Conservation (phyloP, 495 filamentous ascomycete species). For the Xylona heveae region DNA sequence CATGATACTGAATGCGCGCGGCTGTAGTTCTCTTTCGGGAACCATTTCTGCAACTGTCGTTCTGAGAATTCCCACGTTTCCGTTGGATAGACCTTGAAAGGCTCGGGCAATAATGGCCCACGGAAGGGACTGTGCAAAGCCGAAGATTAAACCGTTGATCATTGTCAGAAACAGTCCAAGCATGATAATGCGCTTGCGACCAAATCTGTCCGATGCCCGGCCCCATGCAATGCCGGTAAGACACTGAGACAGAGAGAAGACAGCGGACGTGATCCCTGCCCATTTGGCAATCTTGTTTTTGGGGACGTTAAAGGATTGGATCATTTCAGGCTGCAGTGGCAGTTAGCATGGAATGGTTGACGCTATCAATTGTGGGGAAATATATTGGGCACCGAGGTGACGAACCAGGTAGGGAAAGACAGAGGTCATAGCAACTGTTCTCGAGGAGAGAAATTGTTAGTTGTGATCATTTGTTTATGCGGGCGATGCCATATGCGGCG, state of each 20-base stretch:
- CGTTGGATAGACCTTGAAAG: constrained; percentile 42
- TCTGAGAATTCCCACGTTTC: constrained; percentile 47
- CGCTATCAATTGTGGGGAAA: neutral
- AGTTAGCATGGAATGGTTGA: constrained; percentile 1
- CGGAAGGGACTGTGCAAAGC: constrained; percentile 47
- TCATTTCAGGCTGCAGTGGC: constrained; percentile 51
- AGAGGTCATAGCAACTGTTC: constrained; percentile 49
- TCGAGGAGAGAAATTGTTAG: too few relatives aligned
- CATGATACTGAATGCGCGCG: constrained; percentile 68
- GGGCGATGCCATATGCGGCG: neutral
- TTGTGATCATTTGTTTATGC: too few relatives aligned
- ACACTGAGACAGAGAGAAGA: constrained; percentile 54
- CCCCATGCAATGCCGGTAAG: constrained; percentile 62
- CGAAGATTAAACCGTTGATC: constrained; percentile 50
- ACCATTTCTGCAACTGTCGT: constrained; percentile 63
- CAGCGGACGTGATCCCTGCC: constrained; percentile 48
- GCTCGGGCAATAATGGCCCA: constrained; percentile 52
- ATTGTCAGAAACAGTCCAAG: constrained; percentile 50
- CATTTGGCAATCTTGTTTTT: constrained; percentile 54
- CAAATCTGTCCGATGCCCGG: constrained; percentile 47
- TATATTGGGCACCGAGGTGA: neutral
- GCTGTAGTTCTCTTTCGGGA: constrained; percentile 60
- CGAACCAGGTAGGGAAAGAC: constrained; percentile 64
- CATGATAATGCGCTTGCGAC: constrained; percentile 57
- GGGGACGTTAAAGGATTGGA: constrained; percentile 54